These are phyloP conservation scores for Ophiostoma montium DNA, from an alignment of 2,329 filamentous ascomycete genomes.

Conservation along the genomic window DNA sequence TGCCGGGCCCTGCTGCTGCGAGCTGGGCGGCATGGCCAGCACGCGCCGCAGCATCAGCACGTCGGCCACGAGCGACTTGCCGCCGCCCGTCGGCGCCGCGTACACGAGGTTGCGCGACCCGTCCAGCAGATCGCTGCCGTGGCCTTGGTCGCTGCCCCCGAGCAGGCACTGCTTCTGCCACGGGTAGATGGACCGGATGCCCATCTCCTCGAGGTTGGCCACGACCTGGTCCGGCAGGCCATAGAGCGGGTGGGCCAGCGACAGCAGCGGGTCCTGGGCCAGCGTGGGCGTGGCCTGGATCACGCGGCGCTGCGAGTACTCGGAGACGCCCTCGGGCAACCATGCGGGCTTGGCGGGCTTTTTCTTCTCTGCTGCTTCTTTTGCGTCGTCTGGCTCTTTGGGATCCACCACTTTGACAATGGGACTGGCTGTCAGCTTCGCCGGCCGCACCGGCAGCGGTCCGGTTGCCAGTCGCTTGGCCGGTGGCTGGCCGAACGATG, in stretches of 20 bases:
- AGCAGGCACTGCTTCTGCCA: slow-evolving; percentile 67
- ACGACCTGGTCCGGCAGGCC: slow-evolving; percentile 45
- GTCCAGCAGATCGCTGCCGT: slow-evolving; percentile 30
- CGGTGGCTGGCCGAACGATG: background rate
- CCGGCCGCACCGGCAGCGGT: background rate
- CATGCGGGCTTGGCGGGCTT: slow-evolving; percentile 15
- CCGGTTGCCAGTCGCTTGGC: background rate
- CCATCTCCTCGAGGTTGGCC: slow-evolving; percentile 48
- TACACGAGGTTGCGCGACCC: slow-evolving; percentile 63
- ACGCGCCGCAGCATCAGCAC: slow-evolving; percentile 61
- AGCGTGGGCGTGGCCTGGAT: slow-evolving; percentile 40
- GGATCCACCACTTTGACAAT: background rate
- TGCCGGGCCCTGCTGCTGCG: background rate
- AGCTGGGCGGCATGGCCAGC: slow-evolving; percentile 31
- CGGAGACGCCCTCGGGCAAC: slow-evolving; percentile 30
- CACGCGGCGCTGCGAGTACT: slow-evolving; percentile 42
- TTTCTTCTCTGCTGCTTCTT: background rate
- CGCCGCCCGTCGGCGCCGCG: slow-evolving; percentile 63
- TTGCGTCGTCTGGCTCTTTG: background rate
- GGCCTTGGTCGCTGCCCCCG: slow-evolving; percentile 32
- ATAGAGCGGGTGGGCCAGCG: slow-evolving; percentile 49
- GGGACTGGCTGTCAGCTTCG: background rate
- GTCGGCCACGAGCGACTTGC: slow-evolving; percentile 61
- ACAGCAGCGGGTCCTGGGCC: slow-evolving; percentile 39
- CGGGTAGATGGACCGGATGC: slow-evolving; percentile 61